Evolutionary conservation across 1,139 yeast species (phyloP).

Genomic region (Candida tropicalis): DNA sequence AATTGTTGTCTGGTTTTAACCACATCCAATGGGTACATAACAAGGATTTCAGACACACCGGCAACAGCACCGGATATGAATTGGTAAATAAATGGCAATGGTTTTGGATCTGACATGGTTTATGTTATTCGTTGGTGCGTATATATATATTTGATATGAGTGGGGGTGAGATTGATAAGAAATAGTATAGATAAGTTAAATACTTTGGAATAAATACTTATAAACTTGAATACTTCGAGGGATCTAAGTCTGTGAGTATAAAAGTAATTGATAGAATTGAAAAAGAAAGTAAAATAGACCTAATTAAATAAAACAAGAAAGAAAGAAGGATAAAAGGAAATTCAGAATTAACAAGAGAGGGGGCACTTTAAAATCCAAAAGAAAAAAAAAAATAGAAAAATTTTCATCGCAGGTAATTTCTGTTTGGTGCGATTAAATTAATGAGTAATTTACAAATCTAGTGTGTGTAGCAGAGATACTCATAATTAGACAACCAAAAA

Average conservation of each 20-base stretch:
- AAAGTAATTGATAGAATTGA: not conserved
- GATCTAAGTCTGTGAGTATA: not conserved
- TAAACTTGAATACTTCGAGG: not conserved
- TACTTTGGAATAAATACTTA: not conserved
- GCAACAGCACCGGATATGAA: slow-evolving; percentile 96
- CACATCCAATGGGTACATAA: slow-evolving; percentile 97
- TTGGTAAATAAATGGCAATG: slow-evolving; percentile 84
- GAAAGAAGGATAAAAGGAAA: not conserved
- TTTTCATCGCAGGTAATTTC: too few relatives aligned
- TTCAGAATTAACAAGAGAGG: not conserved
- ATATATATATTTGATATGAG: not conserved
- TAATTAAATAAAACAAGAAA: not conserved
- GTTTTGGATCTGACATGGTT: slow-evolving; percentile 17
- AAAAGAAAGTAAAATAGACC: not conserved
- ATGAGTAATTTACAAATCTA: too few relatives aligned
- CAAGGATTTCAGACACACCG: slow-evolving; percentile 94
- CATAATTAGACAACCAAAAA: too few relatives aligned
- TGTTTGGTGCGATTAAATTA: too few relatives aligned
- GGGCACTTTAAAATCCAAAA: not conserved
- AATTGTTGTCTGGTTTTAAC: slow-evolving; percentile 97
- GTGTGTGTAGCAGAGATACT: too few relatives aligned
- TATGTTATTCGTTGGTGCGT: not conserved
- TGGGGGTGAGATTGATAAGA: too few relatives aligned
- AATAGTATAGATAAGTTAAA: too few relatives aligned
- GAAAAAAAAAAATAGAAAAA: not conserved